Evolutionary conservation across 2,329 filamentous ascomycete species (phyloP), one percentile per base, ranked within the genome.

Genomic region (Colletotrichum navitas): DNA sequence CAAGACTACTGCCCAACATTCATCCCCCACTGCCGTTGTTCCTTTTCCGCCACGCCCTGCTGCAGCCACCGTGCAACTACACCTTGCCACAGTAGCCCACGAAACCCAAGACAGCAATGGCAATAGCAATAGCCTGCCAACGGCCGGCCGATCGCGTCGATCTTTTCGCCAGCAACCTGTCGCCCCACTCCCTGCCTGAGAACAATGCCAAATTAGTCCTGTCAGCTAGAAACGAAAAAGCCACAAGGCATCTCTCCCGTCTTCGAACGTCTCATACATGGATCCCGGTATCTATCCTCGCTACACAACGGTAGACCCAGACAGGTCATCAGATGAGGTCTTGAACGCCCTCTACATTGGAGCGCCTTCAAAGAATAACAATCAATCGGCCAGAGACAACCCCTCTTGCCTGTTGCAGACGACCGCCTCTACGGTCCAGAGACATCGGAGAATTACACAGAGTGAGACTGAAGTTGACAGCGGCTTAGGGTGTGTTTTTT

Each of bases 71-170:
- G 65, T 68, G 43, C 39, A 51, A 69, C 65, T 49, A 64, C 60
- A 63, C 39, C 36, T 59, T 52, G 21, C 43, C 52, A 60, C 65
- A 16, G 47, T 60, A 61, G 65, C 66, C 47, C 29, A 54, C 52
- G 58, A 52, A 60, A 68, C 65, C 65, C 66, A 51, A 34, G 29
- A 47, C 66, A 65, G 61, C 49, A 45, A 29, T 29, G 4, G 29
- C 29, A n/a, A n/a, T 29, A 29, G 29, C 29, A 29, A 71, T 54
- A 58, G 49, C 43, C 61, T 66, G 56, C 68, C 58, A 71, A 65
- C 67, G 70, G 70, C 52, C 56, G 66, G 66, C 65, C 66, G 70
- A 71, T 72, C 56, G 52, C 67, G 66, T 72, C 66, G 70, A 72
- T 72, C 67, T 24, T 71, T 51, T 24, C 65, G 51, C 70, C 70